These are phyloP conservation scores for Cucurbita pepo DNA, from an alignment of 306 rosid genomes.

Conservation along the genomic window DNA sequence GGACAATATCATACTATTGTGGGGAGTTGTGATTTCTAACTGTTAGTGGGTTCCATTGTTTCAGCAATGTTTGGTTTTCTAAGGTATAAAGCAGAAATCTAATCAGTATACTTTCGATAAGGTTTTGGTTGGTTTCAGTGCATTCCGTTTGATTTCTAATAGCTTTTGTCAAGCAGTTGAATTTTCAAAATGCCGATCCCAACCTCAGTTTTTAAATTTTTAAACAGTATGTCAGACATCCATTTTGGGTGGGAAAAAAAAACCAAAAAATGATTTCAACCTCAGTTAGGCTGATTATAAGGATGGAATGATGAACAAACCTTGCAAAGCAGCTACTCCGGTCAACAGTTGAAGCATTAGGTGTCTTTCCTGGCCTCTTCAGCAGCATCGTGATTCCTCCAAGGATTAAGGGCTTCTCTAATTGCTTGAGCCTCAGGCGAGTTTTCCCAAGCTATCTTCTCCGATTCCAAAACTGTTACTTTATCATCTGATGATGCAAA, in stretches of 20 bases:
- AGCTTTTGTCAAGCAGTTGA: background rate
- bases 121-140: background rate
- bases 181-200: background rate
- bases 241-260: background rate
- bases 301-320: background rate
- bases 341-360: background rate
- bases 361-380: constrained; percentile 18
- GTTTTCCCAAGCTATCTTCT: constrained; percentile 64
- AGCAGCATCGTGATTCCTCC: constrained; percentile 21
- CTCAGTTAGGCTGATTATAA: background rate
- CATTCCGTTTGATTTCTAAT: background rate
- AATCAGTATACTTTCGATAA: background rate
- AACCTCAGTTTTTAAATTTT: background rate
- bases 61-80: background rate
- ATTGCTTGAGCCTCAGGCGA: constrained; percentile 63
- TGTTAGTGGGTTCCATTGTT: background rate
- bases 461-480: constrained; percentile 78
- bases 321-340: background rate
- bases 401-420: constrained; percentile 54
- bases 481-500: constrained; percentile 45
- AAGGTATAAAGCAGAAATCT: background rate
- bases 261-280: no score
- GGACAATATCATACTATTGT: no score
- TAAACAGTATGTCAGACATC: background rate
- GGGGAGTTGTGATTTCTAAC: no score